Conservation (phyloP, 768 basidiomycete species). For the Lactarius indigo region DNA sequence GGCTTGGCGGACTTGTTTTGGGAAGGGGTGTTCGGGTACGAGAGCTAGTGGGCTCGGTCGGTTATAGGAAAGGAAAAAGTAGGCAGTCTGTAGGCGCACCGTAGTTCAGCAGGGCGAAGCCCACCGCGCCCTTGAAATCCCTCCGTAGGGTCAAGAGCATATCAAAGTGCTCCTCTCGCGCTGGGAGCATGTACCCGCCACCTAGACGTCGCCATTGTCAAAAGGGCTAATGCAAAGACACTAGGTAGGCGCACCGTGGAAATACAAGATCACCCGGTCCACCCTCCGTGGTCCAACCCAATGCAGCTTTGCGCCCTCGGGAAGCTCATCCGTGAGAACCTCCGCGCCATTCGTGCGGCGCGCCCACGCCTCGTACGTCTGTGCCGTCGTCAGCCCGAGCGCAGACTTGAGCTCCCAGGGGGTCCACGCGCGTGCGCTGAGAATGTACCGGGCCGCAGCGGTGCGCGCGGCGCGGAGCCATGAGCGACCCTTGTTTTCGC, state of each 20-base stretch:
- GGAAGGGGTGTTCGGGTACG: conserved; percentile 11
- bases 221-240: not conserved
- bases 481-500: conserved; percentile 11
- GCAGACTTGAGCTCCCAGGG: not conserved
- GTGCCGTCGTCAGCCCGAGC: not conserved
- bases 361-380: not conserved
- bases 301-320: conserved; percentile 12
- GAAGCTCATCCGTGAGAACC: conserved; percentile 1
- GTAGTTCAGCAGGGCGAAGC: conserved; percentile 10
- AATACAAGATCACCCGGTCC: conserved; percentile 11
- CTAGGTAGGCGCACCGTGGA: conserved; percentile 1
- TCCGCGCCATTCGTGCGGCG: not conserved
- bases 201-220: not conserved
- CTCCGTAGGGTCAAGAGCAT: conserved; percentile 8
- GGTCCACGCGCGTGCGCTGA: not conserved
- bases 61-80: too few relatives aligned
- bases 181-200: conserved; percentile 6
- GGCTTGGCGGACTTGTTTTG: conserved; percentile 23
- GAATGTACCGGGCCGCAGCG: not conserved
- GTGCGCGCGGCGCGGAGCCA: not conserved
- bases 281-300: conserved; percentile 9
- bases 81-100: not conserved
- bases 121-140: conserved; percentile 5
- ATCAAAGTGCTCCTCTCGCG: not conserved
- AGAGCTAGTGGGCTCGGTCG: not conserved